Evolutionary conservation across 2,329 filamentous ascomycete species (phyloP), one percentile per base, ranked within the genome.

Genomic region (Colletotrichum echinochloae): DNA sequence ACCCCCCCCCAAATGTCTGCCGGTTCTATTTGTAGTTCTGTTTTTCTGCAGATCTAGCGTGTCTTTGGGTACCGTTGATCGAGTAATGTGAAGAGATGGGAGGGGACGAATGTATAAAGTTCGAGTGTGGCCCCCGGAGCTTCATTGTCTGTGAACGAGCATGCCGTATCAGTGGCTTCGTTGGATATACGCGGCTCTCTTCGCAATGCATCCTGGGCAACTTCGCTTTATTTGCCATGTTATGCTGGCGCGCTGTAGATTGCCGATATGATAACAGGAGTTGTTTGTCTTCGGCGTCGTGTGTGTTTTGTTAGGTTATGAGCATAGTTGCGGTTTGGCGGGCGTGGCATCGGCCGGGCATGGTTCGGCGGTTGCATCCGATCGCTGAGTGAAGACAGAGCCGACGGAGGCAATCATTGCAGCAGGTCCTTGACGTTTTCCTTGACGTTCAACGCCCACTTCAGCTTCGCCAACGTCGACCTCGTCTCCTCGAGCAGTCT

Each of bases 391-490:
- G 1, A 9, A 46, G 7, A 9, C 9, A 6, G 33, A 23, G 35
- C 30, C 3, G 23, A 35, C 26, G 51, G 52, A n/a, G 9, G 55
- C 26, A 39, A 37, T 60, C 66, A 66, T 83, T 78, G 90, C 78
- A 87, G 79, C 8, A 88, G 86, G 65, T 83, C 87, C 67, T 83
- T 84, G 66, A 91, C 85, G 73, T 87, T 90, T 71, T 87, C 81
- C 81, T 92, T 90, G 61, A 92, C 86, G 63, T 87, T 89, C 73
- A 94, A 85, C 18, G 92, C 91, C 92, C 92, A 94, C 76, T 84
- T 88, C 79, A 95, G 85, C 82, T 93, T 89, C 72, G 89, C 85
- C 60, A 92, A 82, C n/a, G 88, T 87, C 74, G 87, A 83, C 73
- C 85, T 84, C 52, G 90, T 82, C 76, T 91, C 88, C 46, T 85